Evolutionary conservation across 2,329 filamentous ascomycete genomes (phyloP).

Genomic region (Colletotrichum musae): DNA sequence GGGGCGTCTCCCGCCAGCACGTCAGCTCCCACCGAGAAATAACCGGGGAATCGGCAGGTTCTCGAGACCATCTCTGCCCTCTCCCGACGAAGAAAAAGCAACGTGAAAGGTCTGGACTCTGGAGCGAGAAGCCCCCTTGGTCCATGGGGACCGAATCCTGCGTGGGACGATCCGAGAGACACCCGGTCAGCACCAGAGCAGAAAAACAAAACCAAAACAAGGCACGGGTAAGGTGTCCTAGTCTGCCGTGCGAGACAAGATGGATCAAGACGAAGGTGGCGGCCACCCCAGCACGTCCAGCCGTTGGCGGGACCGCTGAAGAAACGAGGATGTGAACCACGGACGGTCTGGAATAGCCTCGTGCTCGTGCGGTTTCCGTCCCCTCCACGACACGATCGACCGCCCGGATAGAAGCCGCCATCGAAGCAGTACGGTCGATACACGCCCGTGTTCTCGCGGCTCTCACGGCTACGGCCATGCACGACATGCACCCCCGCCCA

Average conservation of each 20-base stretch:
- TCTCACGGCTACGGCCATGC: conserved; percentile 6
- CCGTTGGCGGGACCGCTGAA: conserved; percentile 7
- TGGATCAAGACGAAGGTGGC: not conserved
- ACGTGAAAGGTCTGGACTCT: conserved; percentile 22
- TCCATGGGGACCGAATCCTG: conserved; percentile 20
- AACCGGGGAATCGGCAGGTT: conserved; percentile 28
- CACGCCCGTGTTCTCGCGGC: conserved; percentile 4
- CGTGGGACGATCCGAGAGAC: conserved; percentile 28
- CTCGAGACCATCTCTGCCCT: conserved; percentile 8
- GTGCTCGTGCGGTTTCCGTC: conserved; percentile 6
- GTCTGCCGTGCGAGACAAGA: not conserved
- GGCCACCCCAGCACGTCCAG: not conserved
- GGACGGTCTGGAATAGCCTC: not conserved
- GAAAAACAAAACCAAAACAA: not conserved
- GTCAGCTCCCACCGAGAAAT: conserved; percentile 20
- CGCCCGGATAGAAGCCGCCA: no score
- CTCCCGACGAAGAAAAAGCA: conserved; percentile 29
- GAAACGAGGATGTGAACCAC: not conserved
- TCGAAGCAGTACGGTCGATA: not conserved
- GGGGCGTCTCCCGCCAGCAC: conserved; percentile 12
- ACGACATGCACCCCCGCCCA: conserved; percentile 11
- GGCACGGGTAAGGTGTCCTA: conserved; percentile 5
- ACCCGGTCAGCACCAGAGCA: conserved; percentile 6
- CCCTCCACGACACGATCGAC: not conserved
- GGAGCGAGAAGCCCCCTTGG: conserved; percentile 13